Evolutionary conservation across 441 rosid genomes (phyloP), one percentile per base, ranked within the genome.

Genomic region (Populus hybrid): DNA sequence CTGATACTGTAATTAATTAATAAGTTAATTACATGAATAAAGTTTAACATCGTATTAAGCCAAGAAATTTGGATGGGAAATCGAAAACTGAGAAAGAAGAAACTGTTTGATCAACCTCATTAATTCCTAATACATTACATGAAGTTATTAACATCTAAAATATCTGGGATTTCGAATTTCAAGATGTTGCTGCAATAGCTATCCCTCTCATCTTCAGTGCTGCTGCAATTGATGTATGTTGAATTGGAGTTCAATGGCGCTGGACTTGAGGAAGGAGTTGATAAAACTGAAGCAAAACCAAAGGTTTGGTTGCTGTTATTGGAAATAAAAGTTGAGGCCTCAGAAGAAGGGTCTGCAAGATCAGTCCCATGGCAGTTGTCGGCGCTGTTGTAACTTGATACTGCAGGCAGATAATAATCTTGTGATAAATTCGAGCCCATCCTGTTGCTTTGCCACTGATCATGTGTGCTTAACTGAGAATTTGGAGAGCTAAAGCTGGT

Each of bases 201-300:
- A 70, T 91, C 93, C 73, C 86, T 88, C 81, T 94, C 98, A 69
- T 91, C 96, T 73, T 91, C 94, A 6, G 86, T 86, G 82, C 89
- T 77, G 82, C 86, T 79, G 42, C 86, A 35, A 50, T 89, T 87
- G 81, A 89, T 79, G 73, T 85, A 88, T 2, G 93, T 89, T 33
- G 97, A 87, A 64, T 84, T 86, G 29, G 97, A 91, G 75, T 87
- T 87, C 86, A 91, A 70, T 24, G 89, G 86, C 14, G 92, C 84
- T 26, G 94, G 88, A 73, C 94, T 88, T 8, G 94, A 90, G 18
- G 95, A 85, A 68, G 90, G 88, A 59, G 94, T 88, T 40, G 93
- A 84, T 69, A 90, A 84, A 74, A 89, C 91, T 21, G 93, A 88
- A 7, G 86, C 79, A 36, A 88, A 85, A 50, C 83, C 77, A 67